Base-by-base conservation (phyloP, 129 eudicot genomes). In the Gnaphalium uliginosum region DNA sequence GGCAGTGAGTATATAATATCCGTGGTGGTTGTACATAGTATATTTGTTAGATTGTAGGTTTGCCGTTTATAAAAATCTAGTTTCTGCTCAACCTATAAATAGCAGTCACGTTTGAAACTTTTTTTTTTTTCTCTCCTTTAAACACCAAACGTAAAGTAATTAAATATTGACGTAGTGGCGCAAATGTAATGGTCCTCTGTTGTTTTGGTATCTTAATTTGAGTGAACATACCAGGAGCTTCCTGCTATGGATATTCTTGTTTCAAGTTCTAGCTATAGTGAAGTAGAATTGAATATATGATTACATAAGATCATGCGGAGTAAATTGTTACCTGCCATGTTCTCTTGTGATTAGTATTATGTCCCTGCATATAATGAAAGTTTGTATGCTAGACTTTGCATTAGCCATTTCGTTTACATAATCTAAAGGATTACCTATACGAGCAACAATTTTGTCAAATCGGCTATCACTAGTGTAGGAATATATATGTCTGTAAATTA, bases 391-490 rank as follows among this genome's bases (percentile, higher is more conserved):
- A 77, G 30, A 57, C 61, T 15, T 68, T 5, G 15, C 56, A 15
- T 43, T 57, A 70, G 76, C 62, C 63, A 54, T 35, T 67, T 51
- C 1, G 14, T 32, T 54, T 21, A 69, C 25, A 37, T 54, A 35
- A 64, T 46, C 33, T 70, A 30, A 43, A 46, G 51, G 27, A 64
- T 72, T 59, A 32, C 21, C 17, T 11, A 25, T 75, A 58, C 14
- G 61, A 24, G 51, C 56, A 73, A 72, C 24, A 59, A 2, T 62
- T 60, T 68, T 66, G 10, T 78, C n/a, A 78, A 65, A 57, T 58
- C 50, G 35, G 58, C 69, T 25, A 78, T 30, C 68, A 24, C 41
- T 39, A 46, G 18, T 46, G 18, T 13, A 13, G 3, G 53, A 14
- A 46, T 14, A 13, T 14, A 13, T 46, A 46, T 3, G 53, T 46